phyloP scores from a whole-genome alignment of 805 yeast genomes.

The Spencermartinsiella europaea region DNA sequence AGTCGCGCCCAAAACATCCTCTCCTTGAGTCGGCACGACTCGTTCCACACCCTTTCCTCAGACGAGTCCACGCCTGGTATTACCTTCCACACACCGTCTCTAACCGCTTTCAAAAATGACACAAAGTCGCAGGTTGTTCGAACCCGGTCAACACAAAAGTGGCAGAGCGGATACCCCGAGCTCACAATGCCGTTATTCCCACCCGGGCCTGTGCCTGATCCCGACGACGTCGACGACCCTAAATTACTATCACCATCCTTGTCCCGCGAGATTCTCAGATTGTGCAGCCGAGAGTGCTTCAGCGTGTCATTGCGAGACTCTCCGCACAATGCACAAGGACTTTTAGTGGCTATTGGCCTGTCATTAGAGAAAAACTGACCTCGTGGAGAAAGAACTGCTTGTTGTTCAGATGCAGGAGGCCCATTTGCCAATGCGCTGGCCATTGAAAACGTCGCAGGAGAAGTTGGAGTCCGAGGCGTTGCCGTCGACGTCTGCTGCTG shows the following conservation, averaged over 20 bases:
- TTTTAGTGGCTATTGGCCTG: constrained; percentile 69
- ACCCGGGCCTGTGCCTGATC: constrained; percentile 2
- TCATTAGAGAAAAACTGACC: not conserved
- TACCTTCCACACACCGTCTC: constrained; percentile 55
- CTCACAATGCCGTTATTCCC: constrained; percentile 22
- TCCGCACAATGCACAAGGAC: constrained; percentile 81
- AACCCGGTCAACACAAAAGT: constrained; percentile 71
- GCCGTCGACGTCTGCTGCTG: no score
- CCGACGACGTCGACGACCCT: not conserved
- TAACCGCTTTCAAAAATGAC: constrained; percentile 65
- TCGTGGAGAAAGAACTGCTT: constrained; percentile 4
- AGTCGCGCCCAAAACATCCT: constrained; percentile 79
- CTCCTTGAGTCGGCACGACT: constrained; percentile 56
- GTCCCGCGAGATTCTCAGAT: constrained; percentile 42
- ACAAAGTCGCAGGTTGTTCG: constrained; percentile 80
- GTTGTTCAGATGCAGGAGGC: not conserved
- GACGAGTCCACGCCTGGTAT: constrained; percentile 34
- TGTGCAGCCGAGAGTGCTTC: constrained; percentile 74
- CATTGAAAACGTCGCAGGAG: not conserved
- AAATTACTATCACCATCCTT: constrained; percentile 17
- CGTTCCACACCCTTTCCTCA: constrained; percentile 55
- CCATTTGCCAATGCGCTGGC: not conserved
- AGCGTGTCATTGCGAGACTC: constrained; percentile 65
- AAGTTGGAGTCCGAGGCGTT: not conserved
- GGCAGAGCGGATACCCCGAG: constrained; percentile 63